phyloP scores from a whole-genome alignment of 495 filamentous ascomycete species.

The Aspergillus steynii region DNA sequence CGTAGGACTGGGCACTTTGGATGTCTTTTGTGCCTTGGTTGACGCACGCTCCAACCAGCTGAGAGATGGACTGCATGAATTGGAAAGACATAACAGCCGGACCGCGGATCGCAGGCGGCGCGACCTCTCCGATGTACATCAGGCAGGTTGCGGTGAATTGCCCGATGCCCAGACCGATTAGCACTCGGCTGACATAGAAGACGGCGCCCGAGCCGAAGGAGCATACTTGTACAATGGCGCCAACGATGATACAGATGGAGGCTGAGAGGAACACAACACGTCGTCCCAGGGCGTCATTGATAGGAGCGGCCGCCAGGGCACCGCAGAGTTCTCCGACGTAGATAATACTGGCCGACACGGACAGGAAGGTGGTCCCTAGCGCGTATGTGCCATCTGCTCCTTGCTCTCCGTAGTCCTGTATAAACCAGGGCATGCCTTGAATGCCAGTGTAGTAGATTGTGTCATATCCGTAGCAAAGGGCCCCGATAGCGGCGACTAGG shows the following conservation, averaged over 20 bases:
- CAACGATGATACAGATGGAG: slow-evolving; percentile 22
- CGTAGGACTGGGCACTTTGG: slow-evolving; percentile 25
- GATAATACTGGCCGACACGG: slow-evolving; percentile 26
- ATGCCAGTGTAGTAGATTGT: slow-evolving; percentile 33
- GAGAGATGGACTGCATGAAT: slow-evolving; percentile 37
- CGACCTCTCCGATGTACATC: slow-evolving; percentile 37
- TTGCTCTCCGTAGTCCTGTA: slow-evolving; percentile 23
- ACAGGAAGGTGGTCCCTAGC: slow-evolving; percentile 22
- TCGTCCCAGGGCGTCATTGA: slow-evolving; percentile 25
- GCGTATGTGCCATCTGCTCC: slow-evolving; percentile 16
- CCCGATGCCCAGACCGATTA: slow-evolving; percentile 28
- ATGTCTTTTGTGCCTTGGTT: slow-evolving; percentile 34
- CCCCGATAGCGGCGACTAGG: slow-evolving; percentile 26
- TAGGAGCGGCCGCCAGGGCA: slow-evolving; percentile 22
- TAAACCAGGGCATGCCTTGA: slow-evolving; percentile 27
- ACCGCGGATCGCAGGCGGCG: slow-evolving; percentile 33
- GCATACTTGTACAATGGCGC: slow-evolving; percentile 25
- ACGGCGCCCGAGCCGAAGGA: slow-evolving; percentile 21
- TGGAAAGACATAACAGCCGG: slow-evolving; percentile 40
- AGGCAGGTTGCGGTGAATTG: slow-evolving; percentile 29
- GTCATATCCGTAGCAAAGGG: slow-evolving; percentile 31
- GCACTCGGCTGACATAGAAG: slow-evolving; percentile 22
- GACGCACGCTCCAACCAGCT: slow-evolving; percentile 34
- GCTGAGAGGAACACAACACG: slow-evolving; percentile 23
- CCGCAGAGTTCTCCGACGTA: slow-evolving; percentile 30